Evolutionary conservation across 352 stramenopile genomes (phyloP).

Genomic region (Globisporangium camurandrum): DNA sequence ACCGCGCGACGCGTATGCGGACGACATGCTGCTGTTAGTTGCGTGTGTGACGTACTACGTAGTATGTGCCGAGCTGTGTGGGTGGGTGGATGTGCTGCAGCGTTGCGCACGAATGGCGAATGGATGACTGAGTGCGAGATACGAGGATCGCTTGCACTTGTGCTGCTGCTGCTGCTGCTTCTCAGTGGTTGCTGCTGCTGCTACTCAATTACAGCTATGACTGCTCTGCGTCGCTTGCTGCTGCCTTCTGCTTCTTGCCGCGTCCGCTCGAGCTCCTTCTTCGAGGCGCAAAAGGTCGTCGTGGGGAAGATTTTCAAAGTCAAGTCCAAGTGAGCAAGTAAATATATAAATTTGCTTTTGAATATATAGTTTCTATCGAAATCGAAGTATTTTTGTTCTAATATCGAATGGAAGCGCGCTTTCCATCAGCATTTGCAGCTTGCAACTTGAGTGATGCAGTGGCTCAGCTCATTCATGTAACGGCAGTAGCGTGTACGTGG

Average conservation of each 20-base stretch:
- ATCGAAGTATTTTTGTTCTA: too few relatives aligned
- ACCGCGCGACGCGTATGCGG: constrained; percentile 50
- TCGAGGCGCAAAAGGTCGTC: background rate
- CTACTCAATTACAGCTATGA: too few relatives aligned
- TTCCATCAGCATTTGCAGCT: too few relatives aligned
- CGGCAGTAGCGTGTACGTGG: too few relatives aligned
- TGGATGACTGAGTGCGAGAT: background rate
- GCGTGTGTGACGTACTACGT: constrained; percentile 1
- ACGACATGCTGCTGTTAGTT: constrained; percentile 45
- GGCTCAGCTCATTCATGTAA: too few relatives aligned
- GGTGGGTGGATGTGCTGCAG: background rate
- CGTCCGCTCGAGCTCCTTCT: background rate
- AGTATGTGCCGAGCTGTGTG: background rate
- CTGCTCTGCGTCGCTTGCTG: background rate
- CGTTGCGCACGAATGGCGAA: background rate
- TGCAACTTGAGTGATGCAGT: too few relatives aligned
- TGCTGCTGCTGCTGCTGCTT: background rate
- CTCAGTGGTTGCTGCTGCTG: background rate
- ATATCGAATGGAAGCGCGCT: too few relatives aligned
- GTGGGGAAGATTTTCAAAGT: too few relatives aligned
- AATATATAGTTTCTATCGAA: too few relatives aligned
- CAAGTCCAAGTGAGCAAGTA: too few relatives aligned
- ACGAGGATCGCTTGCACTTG: background rate
- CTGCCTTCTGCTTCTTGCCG: background rate
- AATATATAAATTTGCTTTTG: too few relatives aligned